Conservation (phyloP, 345 rosid species). For the Garcia nutans region DNA sequence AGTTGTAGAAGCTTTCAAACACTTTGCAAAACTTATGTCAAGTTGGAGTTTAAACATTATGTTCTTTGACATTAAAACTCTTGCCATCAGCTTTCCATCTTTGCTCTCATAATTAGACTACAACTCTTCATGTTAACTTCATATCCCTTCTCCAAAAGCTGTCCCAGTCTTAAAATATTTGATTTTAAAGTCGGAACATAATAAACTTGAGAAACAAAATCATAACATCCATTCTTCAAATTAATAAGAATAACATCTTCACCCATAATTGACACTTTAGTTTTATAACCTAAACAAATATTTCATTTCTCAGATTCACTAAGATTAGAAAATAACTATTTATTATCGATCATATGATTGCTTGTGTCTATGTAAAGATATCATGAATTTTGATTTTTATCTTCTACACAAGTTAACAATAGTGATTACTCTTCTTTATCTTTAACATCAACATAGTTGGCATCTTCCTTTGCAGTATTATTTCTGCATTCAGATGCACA, state of each 20-base stretch:
- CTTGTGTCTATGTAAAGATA: slow-evolving; percentile 5
- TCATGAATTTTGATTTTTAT: slow-evolving; percentile 8
- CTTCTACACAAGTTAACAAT: not conserved
- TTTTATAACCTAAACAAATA: slow-evolving; percentile 11
- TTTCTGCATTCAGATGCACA: not conserved
- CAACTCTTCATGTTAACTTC: not conserved
- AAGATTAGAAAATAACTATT: slow-evolving; percentile 1
- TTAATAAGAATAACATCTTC: slow-evolving; percentile 1
- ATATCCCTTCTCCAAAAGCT: too few species aligned
- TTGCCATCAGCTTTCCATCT: not conserved
- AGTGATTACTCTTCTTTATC: slow-evolving; percentile 4
- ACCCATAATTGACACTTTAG: slow-evolving; percentile 1
- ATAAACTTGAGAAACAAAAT: too few species aligned
- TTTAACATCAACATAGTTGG: not conserved
- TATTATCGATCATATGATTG: slow-evolving; percentile 12
- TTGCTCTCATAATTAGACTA: not conserved
- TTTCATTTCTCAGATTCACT: slow-evolving; percentile 1
- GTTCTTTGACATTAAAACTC: not conserved
- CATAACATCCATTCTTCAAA: too few species aligned
- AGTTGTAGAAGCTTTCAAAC: not conserved
- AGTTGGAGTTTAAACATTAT: not conserved
- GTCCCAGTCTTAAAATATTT: too few species aligned
- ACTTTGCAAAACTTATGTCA: not conserved
- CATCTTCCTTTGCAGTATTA: not conserved
- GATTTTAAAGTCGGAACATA: too few species aligned